These are phyloP conservation scores for Rutstroemia sp. DNA, from an alignment of 2,329 filamentous ascomycete genomes.

Conservation along the genomic window DNA sequence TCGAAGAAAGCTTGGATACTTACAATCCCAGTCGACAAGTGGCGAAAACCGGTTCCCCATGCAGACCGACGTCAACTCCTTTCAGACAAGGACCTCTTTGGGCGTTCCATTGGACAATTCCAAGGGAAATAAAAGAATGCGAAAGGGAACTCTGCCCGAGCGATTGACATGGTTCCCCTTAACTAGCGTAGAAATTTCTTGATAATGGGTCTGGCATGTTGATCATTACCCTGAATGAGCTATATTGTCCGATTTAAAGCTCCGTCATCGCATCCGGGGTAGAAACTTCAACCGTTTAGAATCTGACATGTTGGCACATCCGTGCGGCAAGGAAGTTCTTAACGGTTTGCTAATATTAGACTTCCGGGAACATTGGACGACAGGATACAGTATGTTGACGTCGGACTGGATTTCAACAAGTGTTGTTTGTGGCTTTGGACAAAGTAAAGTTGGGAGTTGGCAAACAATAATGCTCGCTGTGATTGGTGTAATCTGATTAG, in stretches of 20 bases:
- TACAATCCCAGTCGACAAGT: background rate
- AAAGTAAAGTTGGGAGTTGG: too few relatives aligned
- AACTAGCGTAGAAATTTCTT: background rate
- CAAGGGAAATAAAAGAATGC: background rate
- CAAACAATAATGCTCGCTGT: too few relatives aligned
- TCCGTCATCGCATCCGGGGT: background rate
- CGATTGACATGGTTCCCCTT: background rate
- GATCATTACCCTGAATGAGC: background rate
- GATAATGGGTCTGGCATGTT: background rate
- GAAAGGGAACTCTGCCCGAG: background rate
- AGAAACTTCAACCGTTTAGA: background rate
- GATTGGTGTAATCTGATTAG: too few relatives aligned
- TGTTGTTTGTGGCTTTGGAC: too few relatives aligned
- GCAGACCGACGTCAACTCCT: background rate
- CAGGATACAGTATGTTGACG: background rate
- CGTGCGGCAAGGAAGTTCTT: background rate
- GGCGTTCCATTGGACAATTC: background rate
- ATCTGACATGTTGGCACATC: background rate
- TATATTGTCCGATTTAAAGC: background rate
- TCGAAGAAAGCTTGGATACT: too few relatives aligned
- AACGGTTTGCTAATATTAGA: background rate
- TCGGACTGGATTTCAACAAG: too few relatives aligned
- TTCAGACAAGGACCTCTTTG: too few relatives aligned
- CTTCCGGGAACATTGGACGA: too few relatives aligned
- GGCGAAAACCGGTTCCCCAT: background rate